These are phyloP conservation scores for Capronia epimyces DNA, from an alignment of 2,329 filamentous ascomycete genomes.

Conservation along the genomic window DNA sequence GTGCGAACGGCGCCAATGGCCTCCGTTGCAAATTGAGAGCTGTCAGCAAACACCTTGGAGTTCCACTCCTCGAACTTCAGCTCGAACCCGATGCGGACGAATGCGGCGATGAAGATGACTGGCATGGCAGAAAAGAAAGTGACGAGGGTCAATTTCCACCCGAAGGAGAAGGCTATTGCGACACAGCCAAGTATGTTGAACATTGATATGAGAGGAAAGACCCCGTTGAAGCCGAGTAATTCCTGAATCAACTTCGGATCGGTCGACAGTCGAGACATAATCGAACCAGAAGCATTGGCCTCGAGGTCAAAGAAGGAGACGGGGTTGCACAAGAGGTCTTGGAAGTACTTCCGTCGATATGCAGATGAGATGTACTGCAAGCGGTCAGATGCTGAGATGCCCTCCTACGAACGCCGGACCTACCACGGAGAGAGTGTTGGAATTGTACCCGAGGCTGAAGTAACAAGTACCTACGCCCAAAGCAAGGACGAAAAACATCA, in stretches of 20 bases:
- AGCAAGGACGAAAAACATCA: constrained; percentile 54
- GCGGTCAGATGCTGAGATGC: constrained; percentile 31
- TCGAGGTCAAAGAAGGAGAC: constrained; percentile 42
- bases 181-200: constrained; percentile 62
- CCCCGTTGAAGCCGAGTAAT: constrained; percentile 53
- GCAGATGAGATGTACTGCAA: constrained; percentile 33
- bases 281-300: constrained; percentile 45
- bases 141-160: constrained; percentile 71
- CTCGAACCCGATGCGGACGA: constrained; percentile 30
- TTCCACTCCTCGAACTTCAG: constrained; percentile 25
- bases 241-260: constrained; percentile 49
- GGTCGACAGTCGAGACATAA: constrained; percentile 45
- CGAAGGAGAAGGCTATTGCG: constrained; percentile 63
- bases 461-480: constrained; percentile 44
- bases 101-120: constrained; percentile 46
- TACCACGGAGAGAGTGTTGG: constrained; percentile 40
- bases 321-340: constrained; percentile 42
- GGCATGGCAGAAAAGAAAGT: constrained; percentile 56
- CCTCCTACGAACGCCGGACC: constrained; percentile 5
- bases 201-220: constrained; percentile 67
- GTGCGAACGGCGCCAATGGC: constrained; percentile 69
- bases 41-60: constrained; percentile 45
- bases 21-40: constrained; percentile 69
- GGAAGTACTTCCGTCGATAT: constrained; percentile 44
- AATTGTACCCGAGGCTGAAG: constrained; percentile 42